Base-by-base conservation (phyloP, 768 basidiomycete genomes). In the Termitomyces sp. region DNA sequence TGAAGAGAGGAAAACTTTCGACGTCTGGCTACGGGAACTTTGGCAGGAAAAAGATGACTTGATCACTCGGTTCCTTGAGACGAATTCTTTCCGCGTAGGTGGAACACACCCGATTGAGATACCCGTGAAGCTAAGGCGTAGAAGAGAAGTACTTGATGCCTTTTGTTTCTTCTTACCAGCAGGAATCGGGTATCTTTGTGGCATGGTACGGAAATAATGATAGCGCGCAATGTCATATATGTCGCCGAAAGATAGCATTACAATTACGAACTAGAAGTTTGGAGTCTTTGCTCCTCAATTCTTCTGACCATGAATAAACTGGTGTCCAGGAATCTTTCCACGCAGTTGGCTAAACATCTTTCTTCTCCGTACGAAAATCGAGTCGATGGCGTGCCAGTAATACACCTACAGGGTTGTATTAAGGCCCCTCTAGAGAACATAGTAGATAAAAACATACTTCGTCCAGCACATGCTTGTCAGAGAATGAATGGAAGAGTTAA, bases 391-490 rank as follows among this genome's bases (percentile, higher is more conserved):
- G 84, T 84, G 48, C 91, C 82, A 0, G 89, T 88, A 54, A 95
- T 80, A 69, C 94, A 96, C 70, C 93, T 94, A 62, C 31, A 34
- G 46, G 59, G 49, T 41, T 58, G 34, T 55, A 59, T 20, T 37
- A 60, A 24, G 45, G 34, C 27, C 37, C 13, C n/a, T 31, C 27
- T 15, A 5, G 4, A 50, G 31, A 48, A 51, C 16, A 20, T n/a
- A 30, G 41, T 48, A 34, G 54, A 59, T 48, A 57, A n/a, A n/a
- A 53, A 78, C 84, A 70, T 67, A 95, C 93, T 95, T 93, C 78
- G 94, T 90, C 92, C 93, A 95, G 71, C 93, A 95, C 75, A 86
- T 85, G 66, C 82, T 81, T 18, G 94, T 95, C 63, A 95, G 80
- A 52, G 78, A 82, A 61, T 93, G 93, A 45, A 95, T 86, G 31